These are phyloP conservation scores for Teratosphaeria zuluensis DNA, from an alignment of 2,329 filamentous ascomycete species.

Conservation along the genomic window DNA sequence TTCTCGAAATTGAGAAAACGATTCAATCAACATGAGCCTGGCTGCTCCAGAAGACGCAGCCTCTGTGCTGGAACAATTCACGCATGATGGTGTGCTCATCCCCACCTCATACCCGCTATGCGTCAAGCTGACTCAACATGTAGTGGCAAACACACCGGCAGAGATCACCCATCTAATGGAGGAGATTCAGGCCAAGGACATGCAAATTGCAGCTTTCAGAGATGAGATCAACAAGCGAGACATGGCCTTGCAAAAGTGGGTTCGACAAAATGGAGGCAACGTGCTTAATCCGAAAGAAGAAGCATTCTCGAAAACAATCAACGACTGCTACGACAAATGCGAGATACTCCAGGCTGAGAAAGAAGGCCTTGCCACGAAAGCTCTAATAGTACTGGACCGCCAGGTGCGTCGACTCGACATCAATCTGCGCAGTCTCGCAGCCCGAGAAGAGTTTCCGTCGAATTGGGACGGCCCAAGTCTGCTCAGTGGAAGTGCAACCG, in stretches of 20 bases:
- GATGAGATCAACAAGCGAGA: constrained; percentile 64
- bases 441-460: constrained; percentile 48
- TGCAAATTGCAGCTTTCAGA: constrained; percentile 58
- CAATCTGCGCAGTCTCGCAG: constrained; percentile 50
- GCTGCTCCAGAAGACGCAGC: constrained; percentile 51
- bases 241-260: constrained; percentile 68
- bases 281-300: constrained; percentile 68
- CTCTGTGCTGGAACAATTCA: constrained; percentile 69
- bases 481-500: constrained; percentile 31
- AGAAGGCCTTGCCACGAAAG: constrained; percentile 57
- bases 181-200: constrained; percentile 73
- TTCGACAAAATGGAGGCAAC: constrained; percentile 66
- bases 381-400: constrained; percentile 52
- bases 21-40: constrained; percentile 21
- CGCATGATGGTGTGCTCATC: constrained; percentile 47
- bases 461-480: constrained; percentile 53
- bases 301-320: constrained; percentile 53
- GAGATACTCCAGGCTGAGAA: constrained; percentile 68
- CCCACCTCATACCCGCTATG: neutral
- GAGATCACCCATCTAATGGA: constrained; percentile 77
- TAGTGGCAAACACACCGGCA: constrained; percentile 69
- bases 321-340: constrained; percentile 58
- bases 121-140: neutral
- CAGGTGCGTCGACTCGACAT: constrained; percentile 55
- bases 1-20: neutral